Base-by-base conservation (phyloP, 345 rosid species). In the Melaleuca alternifolia region DNA sequence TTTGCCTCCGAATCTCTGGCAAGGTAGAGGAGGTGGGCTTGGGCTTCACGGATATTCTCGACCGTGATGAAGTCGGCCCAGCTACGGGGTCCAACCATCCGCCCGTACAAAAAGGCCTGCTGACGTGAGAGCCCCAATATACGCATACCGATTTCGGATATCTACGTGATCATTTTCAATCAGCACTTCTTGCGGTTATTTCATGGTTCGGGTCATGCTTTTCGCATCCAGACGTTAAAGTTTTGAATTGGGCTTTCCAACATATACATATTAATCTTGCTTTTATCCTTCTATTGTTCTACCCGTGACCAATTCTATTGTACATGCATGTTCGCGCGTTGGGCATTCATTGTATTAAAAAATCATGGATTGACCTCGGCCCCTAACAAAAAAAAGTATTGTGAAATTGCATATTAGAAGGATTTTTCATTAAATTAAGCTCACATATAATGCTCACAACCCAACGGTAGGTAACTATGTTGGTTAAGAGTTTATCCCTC, bases 171-270 rank as follows among this genome's bases (percentile, higher is more conserved):
- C 46, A 33, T 18, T 33, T 52, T 41, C 48, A 5, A 9, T 20
- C 23, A 5, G 5, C 12, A 18, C 14, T 3, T 2, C 33, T 9
- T 21, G 13, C 12, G 4, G 48, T 16, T 71, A 9, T 37, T 71
- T 71, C 77, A 4, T 9, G 10, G 77, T 16, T 15, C 46, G 3
- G 46, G 6, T 71, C 79, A 9, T 33, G 79, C 37, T 71, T 71
- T 71, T 8, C 48, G 2, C 6, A 10, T 9, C 12, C 23, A 0
- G 7, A 71, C 6, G 0, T 18, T 71, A 18, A 71, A 33, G 0
- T 33, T 33, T 71, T 37, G 48, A 71, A 71, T 37, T 33, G 0
- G 0, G 18, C 4, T 33, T 71, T 71, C 1, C 5, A 18, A 9
- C 48, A 71, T 33, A 37, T 71, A 11, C 26, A 9, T 23, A 16